Conservation (phyloP, 331 rosid genomes). For the Pyracantha coccinea region DNA sequence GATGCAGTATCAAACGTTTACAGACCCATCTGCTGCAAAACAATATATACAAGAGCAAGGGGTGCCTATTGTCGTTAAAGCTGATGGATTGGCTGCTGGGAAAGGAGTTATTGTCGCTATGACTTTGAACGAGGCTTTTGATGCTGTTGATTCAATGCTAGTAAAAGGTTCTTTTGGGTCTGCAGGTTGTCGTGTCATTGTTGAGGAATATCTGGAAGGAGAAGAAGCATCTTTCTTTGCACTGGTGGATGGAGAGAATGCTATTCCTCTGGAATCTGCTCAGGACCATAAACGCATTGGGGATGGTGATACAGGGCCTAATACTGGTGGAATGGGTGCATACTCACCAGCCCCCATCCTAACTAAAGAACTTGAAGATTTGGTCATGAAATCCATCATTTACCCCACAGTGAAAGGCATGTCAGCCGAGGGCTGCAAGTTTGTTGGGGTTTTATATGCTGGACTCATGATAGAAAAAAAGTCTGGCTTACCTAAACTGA, state of each 20-base stretch:
- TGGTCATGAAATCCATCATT: conserved; percentile 81
- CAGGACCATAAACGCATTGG: conserved; percentile 97
- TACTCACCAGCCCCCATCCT: conserved; percentile 88
- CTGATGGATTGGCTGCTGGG: conserved; percentile 96
- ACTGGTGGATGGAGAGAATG: conserved; percentile 89
- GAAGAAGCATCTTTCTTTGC: conserved; percentile 94
- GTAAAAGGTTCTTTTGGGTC: conserved; percentile 79
- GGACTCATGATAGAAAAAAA: conserved; percentile 96
- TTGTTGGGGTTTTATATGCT: conserved; percentile 89
- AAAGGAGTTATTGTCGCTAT: conserved; percentile 88
- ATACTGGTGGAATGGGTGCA: conserved; percentile 99
- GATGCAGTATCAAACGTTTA: conserved; percentile 71
- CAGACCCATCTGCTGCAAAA: conserved; percentile 72
- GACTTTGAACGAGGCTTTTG: conserved; percentile 66
- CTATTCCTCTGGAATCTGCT: conserved; percentile 87
- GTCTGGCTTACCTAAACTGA: conserved; percentile 86
- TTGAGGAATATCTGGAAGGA: conserved; percentile 93
- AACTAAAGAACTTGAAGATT: conserved; percentile 67
- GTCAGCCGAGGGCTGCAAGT: conserved; percentile 83
- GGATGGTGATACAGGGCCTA: conserved; percentile 90
- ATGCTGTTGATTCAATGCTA: conserved; percentile 92
- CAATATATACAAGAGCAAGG: conserved; percentile 79
- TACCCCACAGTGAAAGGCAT: conserved; percentile 90
- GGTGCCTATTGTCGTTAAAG: conserved; percentile 79
- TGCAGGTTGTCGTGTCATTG: conserved; percentile 70